Base-by-base conservation (phyloP, 768 basidiomycete genomes). In the Russula virescens region DNA sequence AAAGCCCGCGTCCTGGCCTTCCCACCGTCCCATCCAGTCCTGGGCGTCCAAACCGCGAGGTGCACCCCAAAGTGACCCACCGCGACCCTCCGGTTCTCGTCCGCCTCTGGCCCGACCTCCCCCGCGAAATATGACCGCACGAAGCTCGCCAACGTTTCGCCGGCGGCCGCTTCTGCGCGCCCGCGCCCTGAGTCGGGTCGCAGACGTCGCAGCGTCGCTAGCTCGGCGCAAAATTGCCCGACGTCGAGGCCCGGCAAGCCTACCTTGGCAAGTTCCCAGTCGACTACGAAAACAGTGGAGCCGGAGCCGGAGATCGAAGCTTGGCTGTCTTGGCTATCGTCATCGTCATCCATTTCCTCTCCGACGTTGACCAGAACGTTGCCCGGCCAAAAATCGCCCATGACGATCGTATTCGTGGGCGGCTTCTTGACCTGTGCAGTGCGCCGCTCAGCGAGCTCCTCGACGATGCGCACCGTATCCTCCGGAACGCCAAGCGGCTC, bases 381-480 rank as follows among this genome's bases (percentile, higher is more conserved):
- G 0, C 86, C 87, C 1, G 87, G 81, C 86, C 87, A 89, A 66
- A 88, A 84, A 70, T 89, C 88, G 0, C 88, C 87, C 82, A 83
- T 83, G n/a, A 72, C 74, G 61, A 74, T 51, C 13, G 73, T 25
- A 10, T 55, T 68, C 51, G 76, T 75, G 40, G 68, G 60, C 31
- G 70, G 69, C 26, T 69, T 69, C 26, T 62, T 49, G 38, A 81
- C 78, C n/a, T 65, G 72, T 25, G 68, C 49, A 11, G 68, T 63
- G 59, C 71, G 73, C 49, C 65, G 71, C 43, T 70, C 66, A 10
- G 72, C 75, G 28, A 81, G 35, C 51, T 66, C 71, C 9, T 69
- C 72, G 38, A 81, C 70, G 38, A 67, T 66, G 7, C 67, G 66
- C 62, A 83, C 66, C 64, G 77, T 74, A 7, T 66, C 72, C 31